Evolutionary conservation across 108 stramenopile species (phyloP).

Genomic region (Fragilaria radians): DNA sequence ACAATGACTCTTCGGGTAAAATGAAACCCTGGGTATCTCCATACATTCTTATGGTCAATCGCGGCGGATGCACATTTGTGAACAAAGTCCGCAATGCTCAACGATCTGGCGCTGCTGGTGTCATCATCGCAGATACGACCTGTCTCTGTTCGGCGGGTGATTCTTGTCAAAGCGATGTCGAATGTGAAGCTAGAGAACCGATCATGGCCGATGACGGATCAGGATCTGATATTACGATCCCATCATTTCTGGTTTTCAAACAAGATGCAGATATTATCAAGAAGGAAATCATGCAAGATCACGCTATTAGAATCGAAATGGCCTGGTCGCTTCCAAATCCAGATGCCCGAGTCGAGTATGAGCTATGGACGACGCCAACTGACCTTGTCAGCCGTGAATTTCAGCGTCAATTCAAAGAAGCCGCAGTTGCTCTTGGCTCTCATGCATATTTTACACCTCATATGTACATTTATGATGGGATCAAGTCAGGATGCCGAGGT

Average conservation of each 20-base stretch:
- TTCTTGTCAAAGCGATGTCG: slow-evolving; percentile 25
- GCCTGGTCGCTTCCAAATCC: slow-evolving; percentile 80
- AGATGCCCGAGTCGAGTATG: slow-evolving; percentile 88
- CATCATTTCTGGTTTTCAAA: slow-evolving; percentile 83
- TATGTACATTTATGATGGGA: slow-evolving; percentile 86
- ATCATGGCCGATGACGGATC: slow-evolving; percentile 97
- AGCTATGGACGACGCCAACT: slow-evolving; percentile 83
- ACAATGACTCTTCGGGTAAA: slow-evolving; percentile 37
- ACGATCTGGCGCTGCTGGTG: slow-evolving; percentile 80
- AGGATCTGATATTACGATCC: slow-evolving; percentile 89
- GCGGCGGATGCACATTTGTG: slow-evolving; percentile 89
- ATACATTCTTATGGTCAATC: slow-evolving; percentile 89
- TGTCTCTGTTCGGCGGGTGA: slow-evolving; percentile 68
- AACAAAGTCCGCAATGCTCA: slow-evolving; percentile 93
- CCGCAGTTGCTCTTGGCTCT: slow-evolving; percentile 59
- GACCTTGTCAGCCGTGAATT: slow-evolving; percentile 60
- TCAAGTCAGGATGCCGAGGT: slow-evolving; percentile 57
- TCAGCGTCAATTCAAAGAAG: slow-evolving; percentile 55
- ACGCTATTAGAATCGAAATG: slow-evolving; percentile 83
- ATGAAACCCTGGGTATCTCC: slow-evolving; percentile 69
- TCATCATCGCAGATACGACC: slow-evolving; percentile 87
- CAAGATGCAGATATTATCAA: slow-evolving; percentile 75
- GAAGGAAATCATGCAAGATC: slow-evolving; percentile 45
- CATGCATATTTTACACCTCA: slow-evolving; percentile 86
- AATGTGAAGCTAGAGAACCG: slow-evolving; percentile 76